Evolutionary conservation across 139 green algal genomes (phyloP).

Genomic region (Pleodorina starrii): DNA sequence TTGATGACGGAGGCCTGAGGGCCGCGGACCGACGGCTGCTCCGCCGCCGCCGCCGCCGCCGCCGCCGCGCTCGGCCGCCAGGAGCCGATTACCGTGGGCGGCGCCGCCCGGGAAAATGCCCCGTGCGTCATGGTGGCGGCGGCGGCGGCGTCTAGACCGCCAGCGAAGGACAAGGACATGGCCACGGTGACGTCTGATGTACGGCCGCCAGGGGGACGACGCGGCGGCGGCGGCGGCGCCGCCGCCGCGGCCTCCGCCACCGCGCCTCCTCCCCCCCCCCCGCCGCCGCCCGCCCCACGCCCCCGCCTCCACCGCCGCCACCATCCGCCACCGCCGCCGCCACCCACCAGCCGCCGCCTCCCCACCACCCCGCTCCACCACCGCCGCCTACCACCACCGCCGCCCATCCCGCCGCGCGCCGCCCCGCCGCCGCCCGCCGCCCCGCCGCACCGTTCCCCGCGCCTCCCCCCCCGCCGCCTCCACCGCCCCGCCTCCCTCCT

Average conservation of each 20-base stretch:
- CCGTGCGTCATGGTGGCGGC: no score
- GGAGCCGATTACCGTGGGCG: background rate
- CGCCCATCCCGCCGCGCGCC: no score
- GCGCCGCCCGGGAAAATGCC: no score
- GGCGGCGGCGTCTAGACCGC: background rate
- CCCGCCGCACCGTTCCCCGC: no score
- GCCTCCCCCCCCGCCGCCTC: no score
- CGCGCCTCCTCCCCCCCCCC: background rate
- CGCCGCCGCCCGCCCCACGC: background rate
- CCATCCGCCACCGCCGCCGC: no score
- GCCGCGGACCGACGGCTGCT: background rate
- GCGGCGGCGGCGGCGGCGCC: background rate
- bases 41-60: background rate
- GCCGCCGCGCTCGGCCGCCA: background rate
- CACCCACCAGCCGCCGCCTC: no score
- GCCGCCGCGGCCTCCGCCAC: background rate
- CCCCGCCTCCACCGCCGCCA: no score
- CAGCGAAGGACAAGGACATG: conserved; percentile 27
- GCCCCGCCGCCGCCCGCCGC: no score
- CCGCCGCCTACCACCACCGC: no score
- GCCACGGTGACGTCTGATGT: conserved; percentile 17
- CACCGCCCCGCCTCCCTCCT: no score
- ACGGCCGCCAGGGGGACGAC: background rate
- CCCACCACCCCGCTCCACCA: no score
- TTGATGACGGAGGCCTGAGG: background rate